A percentile compares a stretch with the other conserved stretches of the same genome.
Conservation (phyloP, 805 yeast genomes). For the Saccharomycopsis lassenensis region DNA sequence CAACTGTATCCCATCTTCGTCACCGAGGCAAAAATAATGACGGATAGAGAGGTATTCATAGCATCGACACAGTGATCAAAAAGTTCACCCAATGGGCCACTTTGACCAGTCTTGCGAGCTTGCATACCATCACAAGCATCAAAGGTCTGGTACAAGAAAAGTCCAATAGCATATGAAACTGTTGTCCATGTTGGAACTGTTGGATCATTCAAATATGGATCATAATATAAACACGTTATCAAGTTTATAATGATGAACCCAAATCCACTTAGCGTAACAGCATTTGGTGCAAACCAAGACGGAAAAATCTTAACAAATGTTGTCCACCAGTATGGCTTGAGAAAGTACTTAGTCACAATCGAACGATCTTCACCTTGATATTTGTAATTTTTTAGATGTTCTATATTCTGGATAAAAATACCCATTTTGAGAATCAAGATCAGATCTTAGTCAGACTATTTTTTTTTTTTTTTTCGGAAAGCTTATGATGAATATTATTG, state of each 20-base stretch:
- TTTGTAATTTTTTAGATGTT: constrained; percentile 15
- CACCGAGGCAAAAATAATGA: constrained; percentile 65
- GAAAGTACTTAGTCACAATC: constrained; percentile 55
- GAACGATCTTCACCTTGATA: constrained; percentile 75
- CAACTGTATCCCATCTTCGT: constrained; percentile 65
- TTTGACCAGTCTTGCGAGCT: constrained; percentile 90
- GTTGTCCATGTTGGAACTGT: constrained; percentile 69
- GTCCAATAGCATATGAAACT: constrained; percentile 64
- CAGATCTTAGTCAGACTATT: background rate
- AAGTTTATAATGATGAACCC: constrained; percentile 58
- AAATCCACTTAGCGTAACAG: constrained; percentile 74
- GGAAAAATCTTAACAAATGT: constrained; percentile 70
- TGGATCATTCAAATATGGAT: constrained; percentile 49
- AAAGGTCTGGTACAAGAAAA: constrained; percentile 87
- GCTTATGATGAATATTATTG: background rate
- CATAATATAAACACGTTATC: constrained; percentile 53
- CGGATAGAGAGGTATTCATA: constrained; percentile 69
- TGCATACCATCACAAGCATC: constrained; percentile 96
- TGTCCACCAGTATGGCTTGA: constrained; percentile 71
- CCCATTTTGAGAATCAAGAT: constrained; percentile 14
- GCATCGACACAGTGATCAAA: constrained; percentile 84
- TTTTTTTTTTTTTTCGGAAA: background rate
- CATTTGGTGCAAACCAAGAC: constrained; percentile 82
- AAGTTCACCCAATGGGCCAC: constrained; percentile 88
- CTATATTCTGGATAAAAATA: constrained; percentile 14